Base-by-base conservation (phyloP, 23 red algal species). In the Gracilaria gracilis region DNA sequence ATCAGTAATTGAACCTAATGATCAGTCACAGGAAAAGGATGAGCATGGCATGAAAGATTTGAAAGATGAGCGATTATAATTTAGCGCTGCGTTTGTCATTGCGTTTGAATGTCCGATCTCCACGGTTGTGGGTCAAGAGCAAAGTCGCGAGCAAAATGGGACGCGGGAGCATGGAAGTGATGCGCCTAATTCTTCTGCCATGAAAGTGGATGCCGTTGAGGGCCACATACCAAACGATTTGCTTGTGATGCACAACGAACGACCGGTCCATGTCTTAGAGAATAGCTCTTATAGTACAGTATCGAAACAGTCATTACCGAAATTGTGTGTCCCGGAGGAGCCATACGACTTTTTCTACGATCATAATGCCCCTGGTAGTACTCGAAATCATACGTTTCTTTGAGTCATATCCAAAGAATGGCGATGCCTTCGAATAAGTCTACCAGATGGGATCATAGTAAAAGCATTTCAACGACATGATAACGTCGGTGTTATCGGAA, bases 371-470 rank as follows among this genome's bases (percentile, higher is more conserved):
- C 33, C 72, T 27, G 59, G 51, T 19, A 64, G 53, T 44, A 62
- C 32, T 49, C 61, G 61, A 46, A 67, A 38, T 25, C 46, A 78
- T 29, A 71, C 12, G 33, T 90, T 93, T 78, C 47, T 79, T 27
- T 62, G 39, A 13, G 79, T 94, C 11, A 59, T 95, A 29, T 76
- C 48, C 21, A 89, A 86, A 53, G 93, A 95, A 75, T 95, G 93
- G 93, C 57, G 49, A 44, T 75, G 80, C 16, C 93, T 95, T 28
- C 48, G 75, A 53, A 75, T 40, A 49, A 83, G 64, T 81, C 49
- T 85, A 28, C 85, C 85, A 44, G 25, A 31, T 32, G 93, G 93
- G 17, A 95, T 95, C 32, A 5, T 82, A 39, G 93, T 95, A 37
- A 38, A 65, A 39, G 93, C 71, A 29, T 72, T 70, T 47, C 85